Percentiles rank a stretch among this genome's conserved stretches.
These are phyloP conservation scores for Emmonsia crescens DNA, from an alignment of 2,329 filamentous ascomycete species.

Conservation along the genomic window DNA sequence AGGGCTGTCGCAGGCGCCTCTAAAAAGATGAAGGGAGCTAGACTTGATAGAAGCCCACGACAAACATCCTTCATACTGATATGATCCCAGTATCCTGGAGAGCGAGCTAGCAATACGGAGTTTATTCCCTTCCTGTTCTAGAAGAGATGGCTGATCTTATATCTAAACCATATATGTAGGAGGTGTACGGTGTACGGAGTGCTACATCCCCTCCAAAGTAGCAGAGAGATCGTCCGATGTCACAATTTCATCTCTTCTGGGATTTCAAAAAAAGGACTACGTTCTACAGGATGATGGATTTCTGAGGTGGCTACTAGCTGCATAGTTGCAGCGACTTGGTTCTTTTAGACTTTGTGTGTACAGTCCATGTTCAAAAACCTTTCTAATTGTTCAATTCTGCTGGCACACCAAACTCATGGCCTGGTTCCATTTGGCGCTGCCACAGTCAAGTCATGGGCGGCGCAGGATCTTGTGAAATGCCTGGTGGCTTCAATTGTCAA, in stretches of 20 bases:
- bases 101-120: background rate
- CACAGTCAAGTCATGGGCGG: too few relatives aligned
- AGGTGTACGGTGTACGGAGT: background rate
- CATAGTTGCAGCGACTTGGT: background rate
- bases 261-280: background rate
- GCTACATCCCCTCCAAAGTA: background rate
- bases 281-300: background rate
- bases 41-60: background rate
- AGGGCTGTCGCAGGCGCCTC: background rate
- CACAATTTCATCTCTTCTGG: background rate
- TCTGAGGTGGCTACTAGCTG: background rate
- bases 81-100: background rate
- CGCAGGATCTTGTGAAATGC: too few relatives aligned
- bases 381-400: too few relatives aligned
- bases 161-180: background rate
- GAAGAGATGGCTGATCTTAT: background rate
- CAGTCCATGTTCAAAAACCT: too few relatives aligned
- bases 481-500: too few relatives aligned
- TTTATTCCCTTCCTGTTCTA: background rate
- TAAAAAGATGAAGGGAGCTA: background rate
- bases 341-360: too few relatives aligned
- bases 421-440: too few relatives aligned
- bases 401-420: too few relatives aligned
- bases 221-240: background rate
- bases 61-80: background rate